A percentile compares a stretch with the other conserved stretches of the same genome.
Conservation (phyloP, 345 rosid genomes). For the Euphorbia tirucalli region DNA sequence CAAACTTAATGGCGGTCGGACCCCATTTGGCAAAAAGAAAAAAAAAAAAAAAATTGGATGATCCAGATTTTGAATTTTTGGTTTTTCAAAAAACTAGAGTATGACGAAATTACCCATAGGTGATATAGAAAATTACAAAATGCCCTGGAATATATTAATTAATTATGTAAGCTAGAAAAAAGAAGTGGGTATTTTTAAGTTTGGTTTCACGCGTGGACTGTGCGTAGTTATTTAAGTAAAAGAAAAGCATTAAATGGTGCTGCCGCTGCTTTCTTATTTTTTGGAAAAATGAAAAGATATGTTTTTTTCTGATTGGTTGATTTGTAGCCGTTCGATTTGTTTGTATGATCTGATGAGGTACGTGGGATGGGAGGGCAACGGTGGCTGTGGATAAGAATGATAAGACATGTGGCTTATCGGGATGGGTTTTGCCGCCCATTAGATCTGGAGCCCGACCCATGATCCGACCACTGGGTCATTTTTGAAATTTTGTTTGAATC, state of each 20-base stretch:
- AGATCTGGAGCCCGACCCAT: slow-evolving; percentile 1
- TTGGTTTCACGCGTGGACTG: not conserved
- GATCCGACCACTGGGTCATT: not conserved
- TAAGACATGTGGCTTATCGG: slow-evolving; percentile 6
- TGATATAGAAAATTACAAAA: not conserved
- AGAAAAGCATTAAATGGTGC: not conserved
- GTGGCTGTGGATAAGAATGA: slow-evolving; percentile 2
- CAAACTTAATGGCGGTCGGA: not conserved
- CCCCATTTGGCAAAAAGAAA: not conserved
- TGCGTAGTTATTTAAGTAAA: not conserved
- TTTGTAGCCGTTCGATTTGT: not conserved
- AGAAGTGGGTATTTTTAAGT: not conserved
- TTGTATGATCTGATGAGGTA: not conserved
- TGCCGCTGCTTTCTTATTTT: not conserved
- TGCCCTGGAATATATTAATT: not conserved
- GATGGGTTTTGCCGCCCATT: not conserved
- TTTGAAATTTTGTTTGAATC: not conserved
- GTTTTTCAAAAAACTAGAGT: not conserved
- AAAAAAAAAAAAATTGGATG: slow-evolving; percentile 2
- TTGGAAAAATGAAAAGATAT: not conserved
- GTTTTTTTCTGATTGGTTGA: not conserved
- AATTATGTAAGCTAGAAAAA: not conserved
- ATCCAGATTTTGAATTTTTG: not conserved
- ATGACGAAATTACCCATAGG: slow-evolving; percentile 1
- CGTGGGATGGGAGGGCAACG: not conserved